phyloP scores from a whole-genome alignment of 768 basidiomycete genomes.

The Tulasnella sp. region DNA sequence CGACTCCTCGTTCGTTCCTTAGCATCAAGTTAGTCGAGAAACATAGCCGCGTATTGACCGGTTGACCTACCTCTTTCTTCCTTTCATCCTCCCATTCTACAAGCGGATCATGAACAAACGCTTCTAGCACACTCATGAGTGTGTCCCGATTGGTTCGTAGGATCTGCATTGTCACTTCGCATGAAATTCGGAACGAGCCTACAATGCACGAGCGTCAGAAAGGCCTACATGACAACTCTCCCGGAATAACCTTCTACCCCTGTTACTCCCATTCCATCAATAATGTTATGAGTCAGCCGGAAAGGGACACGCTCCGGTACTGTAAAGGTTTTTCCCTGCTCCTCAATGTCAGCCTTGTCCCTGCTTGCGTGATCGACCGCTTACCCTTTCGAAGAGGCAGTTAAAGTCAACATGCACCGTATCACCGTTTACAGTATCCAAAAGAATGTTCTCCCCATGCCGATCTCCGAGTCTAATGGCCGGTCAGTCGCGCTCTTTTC shows the following conservation, averaged over 20 bases:
- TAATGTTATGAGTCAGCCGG: slow-evolving; percentile 83
- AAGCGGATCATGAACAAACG: slow-evolving; percentile 93
- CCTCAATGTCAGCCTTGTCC: background rate
- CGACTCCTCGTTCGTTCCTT: background rate
- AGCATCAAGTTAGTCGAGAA: background rate
- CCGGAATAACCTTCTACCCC: slow-evolving; percentile 67
- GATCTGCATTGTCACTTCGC: slow-evolving; percentile 80
- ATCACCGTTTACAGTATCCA: slow-evolving; percentile 81
- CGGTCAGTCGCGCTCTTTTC: background rate
- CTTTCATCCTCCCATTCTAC: slow-evolving; percentile 90
- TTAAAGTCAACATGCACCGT: slow-evolving; percentile 96
- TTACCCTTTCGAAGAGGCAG: slow-evolving; percentile 90
- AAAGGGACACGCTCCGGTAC: slow-evolving; percentile 91
- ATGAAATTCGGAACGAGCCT: slow-evolving; percentile 85
- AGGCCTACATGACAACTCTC: background rate
- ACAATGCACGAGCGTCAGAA: background rate
- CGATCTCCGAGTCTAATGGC: slow-evolving; percentile 80
- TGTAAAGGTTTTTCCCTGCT: slow-evolving; percentile 66
- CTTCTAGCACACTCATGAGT: slow-evolving; percentile 89
- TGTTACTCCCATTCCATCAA: slow-evolving; percentile 86
- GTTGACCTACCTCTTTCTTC: slow-evolving; percentile 40
- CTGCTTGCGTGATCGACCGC: slow-evolving; percentile 4
- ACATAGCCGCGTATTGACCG: background rate
- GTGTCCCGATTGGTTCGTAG: slow-evolving; percentile 86
- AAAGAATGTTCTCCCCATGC: slow-evolving; percentile 91